Percentiles rank a stretch among this genome's conserved stretches.
These are phyloP conservation scores for Phylloporus arenicola DNA, from an alignment of 768 basidiomycete species.

Conservation along the genomic window DNA sequence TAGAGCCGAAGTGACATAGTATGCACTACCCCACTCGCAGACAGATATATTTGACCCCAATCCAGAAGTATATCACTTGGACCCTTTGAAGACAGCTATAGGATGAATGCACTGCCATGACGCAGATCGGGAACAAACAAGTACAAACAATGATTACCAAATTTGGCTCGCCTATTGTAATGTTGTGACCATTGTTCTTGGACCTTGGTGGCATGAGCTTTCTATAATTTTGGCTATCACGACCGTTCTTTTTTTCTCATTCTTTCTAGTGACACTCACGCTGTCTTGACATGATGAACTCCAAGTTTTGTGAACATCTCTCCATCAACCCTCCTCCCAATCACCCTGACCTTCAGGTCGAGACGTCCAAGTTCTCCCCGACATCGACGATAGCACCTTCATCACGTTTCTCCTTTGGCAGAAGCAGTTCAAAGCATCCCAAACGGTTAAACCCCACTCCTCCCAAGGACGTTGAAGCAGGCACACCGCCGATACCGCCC, in stretches of 20 bases:
- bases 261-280: not conserved
- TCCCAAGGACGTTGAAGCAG: slow-evolving; percentile 26
- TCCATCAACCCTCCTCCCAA: slow-evolving; percentile 15
- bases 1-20: not conserved
- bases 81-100: not conserved
- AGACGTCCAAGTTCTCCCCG: slow-evolving; percentile 41
- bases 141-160: slow-evolving; percentile 8
- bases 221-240: slow-evolving; percentile 6
- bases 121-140: not conserved
- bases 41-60: not conserved
- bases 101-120: too few species aligned
- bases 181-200: slow-evolving; percentile 16
- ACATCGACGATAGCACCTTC: slow-evolving; percentile 33
- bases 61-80: not conserved
- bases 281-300: slow-evolving; percentile 16
- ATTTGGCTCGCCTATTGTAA: slow-evolving; percentile 18
- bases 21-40: not conserved
- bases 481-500: slow-evolving; percentile 14
- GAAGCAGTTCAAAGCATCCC: slow-evolving; percentile 9
- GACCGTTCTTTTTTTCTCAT: slow-evolving; percentile 7
- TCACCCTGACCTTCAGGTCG: slow-evolving; percentile 16
- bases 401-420: slow-evolving; percentile 25
- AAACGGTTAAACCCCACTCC: not conserved
- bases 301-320: slow-evolving; percentile 30
- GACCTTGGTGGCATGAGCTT: not conserved